These are phyloP conservation scores for Lachnellula hyalina DNA, from an alignment of 2,329 filamentous ascomycete genomes.

Conservation along the genomic window DNA sequence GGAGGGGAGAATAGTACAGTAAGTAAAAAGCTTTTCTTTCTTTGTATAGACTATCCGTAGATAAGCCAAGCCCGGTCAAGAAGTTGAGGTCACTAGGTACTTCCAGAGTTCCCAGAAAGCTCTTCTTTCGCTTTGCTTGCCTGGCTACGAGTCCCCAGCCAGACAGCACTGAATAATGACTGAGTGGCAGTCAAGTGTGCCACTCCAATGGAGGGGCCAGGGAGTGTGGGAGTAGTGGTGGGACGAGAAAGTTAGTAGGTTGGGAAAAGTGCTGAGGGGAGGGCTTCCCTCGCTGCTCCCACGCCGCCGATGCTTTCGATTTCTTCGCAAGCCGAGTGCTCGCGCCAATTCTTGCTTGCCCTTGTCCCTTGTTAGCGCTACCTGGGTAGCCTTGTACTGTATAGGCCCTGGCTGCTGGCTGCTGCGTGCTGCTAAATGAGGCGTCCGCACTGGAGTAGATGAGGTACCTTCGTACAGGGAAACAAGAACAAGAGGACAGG, in stretches of 20 bases:
- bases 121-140: background rate
- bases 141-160: background rate
- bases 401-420: background rate
- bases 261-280: background rate
- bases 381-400: background rate
- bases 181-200: background rate
- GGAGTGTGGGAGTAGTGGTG: background rate
- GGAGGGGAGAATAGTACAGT: too few relatives aligned
- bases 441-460: slow-evolving; percentile 3
- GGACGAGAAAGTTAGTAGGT: background rate
- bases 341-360: slow-evolving; percentile 15
- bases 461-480: background rate
- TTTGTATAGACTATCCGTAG: too few relatives aligned
- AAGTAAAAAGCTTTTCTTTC: too few relatives aligned
- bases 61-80: too few relatives aligned
- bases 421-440: slow-evolving; percentile 5
- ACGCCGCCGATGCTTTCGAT: background rate
- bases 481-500: background rate
- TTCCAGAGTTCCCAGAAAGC: background rate
- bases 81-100: background rate
- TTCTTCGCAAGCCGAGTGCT: slow-evolving; percentile 14
- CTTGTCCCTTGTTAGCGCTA: slow-evolving; percentile 6
- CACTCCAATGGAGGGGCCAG: background rate
- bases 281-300: slow-evolving; percentile 1
- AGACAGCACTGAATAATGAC: background rate